A percentile compares a stretch with the other conserved stretches of the same genome.
These are phyloP conservation scores for Lanmaoa pseudosensibilis DNA, from an alignment of 768 basidiomycete species.

Conservation along the genomic window DNA sequence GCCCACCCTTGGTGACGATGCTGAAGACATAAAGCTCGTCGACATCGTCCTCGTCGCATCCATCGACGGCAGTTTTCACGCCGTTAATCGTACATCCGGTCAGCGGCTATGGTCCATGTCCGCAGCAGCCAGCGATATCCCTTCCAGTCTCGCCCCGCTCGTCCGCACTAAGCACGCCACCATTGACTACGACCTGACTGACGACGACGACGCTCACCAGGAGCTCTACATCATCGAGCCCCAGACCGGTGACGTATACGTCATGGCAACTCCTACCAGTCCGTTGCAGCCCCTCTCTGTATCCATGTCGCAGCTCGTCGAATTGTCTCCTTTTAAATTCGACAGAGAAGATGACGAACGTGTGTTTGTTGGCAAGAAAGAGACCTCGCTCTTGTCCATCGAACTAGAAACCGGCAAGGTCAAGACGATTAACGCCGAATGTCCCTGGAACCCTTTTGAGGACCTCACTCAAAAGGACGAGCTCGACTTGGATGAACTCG, in stretches of 20 bases:
- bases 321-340: slow-evolving; percentile 83
- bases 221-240: slow-evolving; percentile 95
- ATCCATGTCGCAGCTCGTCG: slow-evolving; percentile 90
- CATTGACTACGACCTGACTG: slow-evolving; percentile 53
- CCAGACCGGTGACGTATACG: slow-evolving; percentile 90
- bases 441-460: slow-evolving; percentile 72
- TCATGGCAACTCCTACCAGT: slow-evolving; percentile 66
- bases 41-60: slow-evolving; percentile 89
- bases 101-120: slow-evolving; percentile 87
- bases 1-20: slow-evolving; percentile 13
- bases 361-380: slow-evolving; percentile 88
- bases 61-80: slow-evolving; percentile 94
- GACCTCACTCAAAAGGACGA: slow-evolving; percentile 45
- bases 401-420: slow-evolving; percentile 80
- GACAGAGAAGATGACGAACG: slow-evolving; percentile 51
- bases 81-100: slow-evolving; percentile 84
- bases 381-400: slow-evolving; percentile 75
- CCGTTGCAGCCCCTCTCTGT: slow-evolving; percentile 87
- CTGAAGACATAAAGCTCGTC: slow-evolving; percentile 59
- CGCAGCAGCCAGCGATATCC: slow-evolving; percentile 47
- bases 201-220: slow-evolving; percentile 51
- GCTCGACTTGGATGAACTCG: slow-evolving; percentile 59
- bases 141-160: slow-evolving; percentile 67
- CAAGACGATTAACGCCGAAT: slow-evolving; percentile 73
- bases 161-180: slow-evolving; percentile 68